Evolutionary conservation across 805 yeast species (phyloP).

Genomic region (Yarrowia sp.): DNA sequence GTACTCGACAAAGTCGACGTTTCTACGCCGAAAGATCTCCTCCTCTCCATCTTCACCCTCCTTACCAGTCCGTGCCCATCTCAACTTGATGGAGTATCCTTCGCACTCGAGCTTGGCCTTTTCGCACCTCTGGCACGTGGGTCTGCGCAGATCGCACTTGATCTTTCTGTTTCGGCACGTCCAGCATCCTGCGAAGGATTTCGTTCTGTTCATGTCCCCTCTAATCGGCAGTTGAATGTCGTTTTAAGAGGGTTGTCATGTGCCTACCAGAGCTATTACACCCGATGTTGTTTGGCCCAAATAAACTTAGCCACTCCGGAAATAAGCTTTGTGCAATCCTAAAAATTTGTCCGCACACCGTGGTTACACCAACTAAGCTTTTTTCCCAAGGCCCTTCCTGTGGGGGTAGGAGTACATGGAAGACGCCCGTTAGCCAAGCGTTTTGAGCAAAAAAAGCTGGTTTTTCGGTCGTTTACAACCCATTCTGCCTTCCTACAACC

Average conservation of each 20-base stretch:
- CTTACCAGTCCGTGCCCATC: slow-evolving; percentile 55
- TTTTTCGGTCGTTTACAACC: too few relatives aligned
- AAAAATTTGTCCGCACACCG: slow-evolving; percentile 6
- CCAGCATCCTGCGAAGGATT: slow-evolving; percentile 85
- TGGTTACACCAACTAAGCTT: background rate
- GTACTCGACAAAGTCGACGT: slow-evolving; percentile 61
- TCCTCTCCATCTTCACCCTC: slow-evolving; percentile 39
- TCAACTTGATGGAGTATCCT: slow-evolving; percentile 76
- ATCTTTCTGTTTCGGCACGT: slow-evolving; percentile 80
- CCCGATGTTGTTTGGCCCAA: background rate
- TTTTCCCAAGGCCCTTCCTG: too few relatives aligned
- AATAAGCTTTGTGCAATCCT: background rate
- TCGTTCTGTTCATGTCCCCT: slow-evolving; percentile 45
- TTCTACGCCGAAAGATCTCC: slow-evolving; percentile 59
- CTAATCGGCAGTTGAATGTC: slow-evolving; percentile 18
- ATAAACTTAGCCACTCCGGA: too few relatives aligned
- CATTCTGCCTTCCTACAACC: too few relatives aligned
- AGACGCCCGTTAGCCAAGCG: background rate
- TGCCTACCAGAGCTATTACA: background rate
- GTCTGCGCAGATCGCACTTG: slow-evolving; percentile 72
- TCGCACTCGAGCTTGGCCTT: slow-evolving; percentile 68
- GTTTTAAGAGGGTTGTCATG: background rate
- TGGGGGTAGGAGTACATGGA: background rate
- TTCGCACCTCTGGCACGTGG: slow-evolving; percentile 68
- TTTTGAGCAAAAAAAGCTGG: too few relatives aligned